Evolutionary conservation across 768 basidiomycete genomes (phyloP).

Genomic region (Boletus coccyginus): DNA sequence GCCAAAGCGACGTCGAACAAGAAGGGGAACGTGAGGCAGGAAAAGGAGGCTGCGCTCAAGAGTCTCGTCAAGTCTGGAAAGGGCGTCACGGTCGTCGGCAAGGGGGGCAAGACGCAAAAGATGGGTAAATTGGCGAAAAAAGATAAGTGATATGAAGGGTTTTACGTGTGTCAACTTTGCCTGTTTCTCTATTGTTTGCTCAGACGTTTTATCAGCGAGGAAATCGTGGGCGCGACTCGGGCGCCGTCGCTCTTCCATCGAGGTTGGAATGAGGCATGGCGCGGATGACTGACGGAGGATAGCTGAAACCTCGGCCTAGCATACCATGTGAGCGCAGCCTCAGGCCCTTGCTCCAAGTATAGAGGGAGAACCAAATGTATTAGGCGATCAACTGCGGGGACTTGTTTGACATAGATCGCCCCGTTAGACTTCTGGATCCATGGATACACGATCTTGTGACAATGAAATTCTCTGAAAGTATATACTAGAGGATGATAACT

Average conservation of each 20-base stretch:
- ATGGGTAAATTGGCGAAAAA: constrained; percentile 6
- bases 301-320: not conserved
- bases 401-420: not conserved
- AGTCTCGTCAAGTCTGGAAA: constrained; percentile 81
- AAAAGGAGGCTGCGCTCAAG: constrained; percentile 82
- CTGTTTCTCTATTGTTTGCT: not conserved
- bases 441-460: not conserved
- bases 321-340: not conserved
- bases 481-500: not conserved
- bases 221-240: not conserved
- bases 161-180: constrained; percentile 1
- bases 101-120: constrained; percentile 43
- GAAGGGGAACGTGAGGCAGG: constrained; percentile 57
- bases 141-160: constrained; percentile 21
- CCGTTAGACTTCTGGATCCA: too few species aligned
- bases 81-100: constrained; percentile 87
- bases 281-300: not conserved
- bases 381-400: not conserved
- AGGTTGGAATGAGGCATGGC: not conserved
- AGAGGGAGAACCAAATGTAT: not conserved
- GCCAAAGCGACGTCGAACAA: constrained; percentile 37
- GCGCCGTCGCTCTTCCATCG: not conserved
- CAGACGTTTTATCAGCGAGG: not conserved
- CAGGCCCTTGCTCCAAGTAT: not conserved
- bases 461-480: not conserved